These are phyloP conservation scores for Cotoneaster glaucophyllus DNA, from an alignment of 306 rosid species.

Conservation along the genomic window DNA sequence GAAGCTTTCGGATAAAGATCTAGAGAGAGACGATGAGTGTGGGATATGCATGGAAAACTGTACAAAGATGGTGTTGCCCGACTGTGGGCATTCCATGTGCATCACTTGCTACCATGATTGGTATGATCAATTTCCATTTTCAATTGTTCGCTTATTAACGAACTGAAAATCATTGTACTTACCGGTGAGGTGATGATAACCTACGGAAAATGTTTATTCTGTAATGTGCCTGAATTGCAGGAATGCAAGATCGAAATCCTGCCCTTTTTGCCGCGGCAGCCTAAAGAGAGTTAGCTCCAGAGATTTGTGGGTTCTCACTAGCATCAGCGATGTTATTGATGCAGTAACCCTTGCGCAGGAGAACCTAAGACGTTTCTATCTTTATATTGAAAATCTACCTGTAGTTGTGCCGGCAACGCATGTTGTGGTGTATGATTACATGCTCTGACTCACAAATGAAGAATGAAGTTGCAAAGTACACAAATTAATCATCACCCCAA, in stretches of 20 bases:
- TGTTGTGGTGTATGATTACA: slow-evolving; percentile 37
- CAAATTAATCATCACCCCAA: slow-evolving; percentile 2
- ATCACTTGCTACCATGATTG: slow-evolving; percentile 65
- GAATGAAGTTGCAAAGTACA: slow-evolving; percentile 1
- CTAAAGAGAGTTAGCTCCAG: slow-evolving; percentile 37
- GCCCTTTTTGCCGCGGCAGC: slow-evolving; percentile 72
- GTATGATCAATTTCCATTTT: slow-evolving; percentile 24
- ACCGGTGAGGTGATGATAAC: background rate
- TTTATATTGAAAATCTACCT: slow-evolving; percentile 47
- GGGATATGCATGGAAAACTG: slow-evolving; percentile 73
- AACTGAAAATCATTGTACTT: background rate
- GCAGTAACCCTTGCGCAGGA: slow-evolving; percentile 45
- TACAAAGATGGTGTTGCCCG: slow-evolving; percentile 56
- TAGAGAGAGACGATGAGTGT: slow-evolving; percentile 59
- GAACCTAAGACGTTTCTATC: slow-evolving; percentile 48
- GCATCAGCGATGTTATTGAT: slow-evolving; percentile 46
- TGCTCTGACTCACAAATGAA: slow-evolving; percentile 38
- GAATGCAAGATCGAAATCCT: slow-evolving; percentile 62
- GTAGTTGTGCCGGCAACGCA: slow-evolving; percentile 35
- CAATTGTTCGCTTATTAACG: background rate
- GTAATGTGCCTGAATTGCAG: slow-evolving; percentile 24
- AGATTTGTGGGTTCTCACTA: slow-evolving; percentile 65
- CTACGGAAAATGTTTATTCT: background rate
- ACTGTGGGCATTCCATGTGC: slow-evolving; percentile 77
- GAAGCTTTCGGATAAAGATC: slow-evolving; percentile 20